These are phyloP conservation scores for Wickerhamomyces chambardii DNA, from an alignment of 805 yeast species.

Conservation along the genomic window DNA sequence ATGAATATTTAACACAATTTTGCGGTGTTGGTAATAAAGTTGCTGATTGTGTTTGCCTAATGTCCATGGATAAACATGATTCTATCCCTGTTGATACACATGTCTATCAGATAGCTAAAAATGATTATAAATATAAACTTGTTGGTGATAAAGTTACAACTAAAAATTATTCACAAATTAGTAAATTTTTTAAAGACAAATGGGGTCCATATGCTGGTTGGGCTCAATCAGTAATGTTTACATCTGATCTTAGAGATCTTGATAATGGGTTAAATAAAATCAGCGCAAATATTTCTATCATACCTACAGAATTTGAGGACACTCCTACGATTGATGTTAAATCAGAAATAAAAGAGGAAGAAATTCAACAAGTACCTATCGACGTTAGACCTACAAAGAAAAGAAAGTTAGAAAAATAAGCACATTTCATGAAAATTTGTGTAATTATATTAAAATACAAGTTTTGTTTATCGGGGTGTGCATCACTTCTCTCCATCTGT, in stretches of 20 bases:
- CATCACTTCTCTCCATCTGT: no score
- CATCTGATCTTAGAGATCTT: constrained; percentile 70
- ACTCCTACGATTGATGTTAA: constrained; percentile 12
- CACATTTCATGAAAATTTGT: no score
- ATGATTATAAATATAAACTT: constrained; percentile 59
- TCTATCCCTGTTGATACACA: constrained; percentile 96
- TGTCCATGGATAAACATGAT: constrained; percentile 82
- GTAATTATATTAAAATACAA: no score
- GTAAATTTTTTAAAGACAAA: constrained; percentile 46
- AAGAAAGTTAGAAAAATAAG: no score
- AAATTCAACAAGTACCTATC: no score
- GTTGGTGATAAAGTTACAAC: constrained; percentile 20
- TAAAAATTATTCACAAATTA: constrained; percentile 32
- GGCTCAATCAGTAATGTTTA: constrained; percentile 94
- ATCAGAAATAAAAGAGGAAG: constrained; percentile 5
- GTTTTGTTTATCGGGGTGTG: no score
- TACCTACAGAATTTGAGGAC: constrained; percentile 9
- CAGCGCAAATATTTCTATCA: constrained; percentile 18
- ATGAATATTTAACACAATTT: constrained; percentile 50
- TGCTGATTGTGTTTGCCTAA: constrained; percentile 91
- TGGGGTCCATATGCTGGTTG: constrained; percentile 97
- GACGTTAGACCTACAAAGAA: constrained; percentile 18
- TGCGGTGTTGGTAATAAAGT: constrained; percentile 97
- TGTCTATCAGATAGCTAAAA: constrained; percentile 78
- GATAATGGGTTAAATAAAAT: constrained; percentile 66